These are phyloP conservation scores for Priceomyces castillae DNA, from an alignment of 805 yeast genomes.

Conservation along the genomic window DNA sequence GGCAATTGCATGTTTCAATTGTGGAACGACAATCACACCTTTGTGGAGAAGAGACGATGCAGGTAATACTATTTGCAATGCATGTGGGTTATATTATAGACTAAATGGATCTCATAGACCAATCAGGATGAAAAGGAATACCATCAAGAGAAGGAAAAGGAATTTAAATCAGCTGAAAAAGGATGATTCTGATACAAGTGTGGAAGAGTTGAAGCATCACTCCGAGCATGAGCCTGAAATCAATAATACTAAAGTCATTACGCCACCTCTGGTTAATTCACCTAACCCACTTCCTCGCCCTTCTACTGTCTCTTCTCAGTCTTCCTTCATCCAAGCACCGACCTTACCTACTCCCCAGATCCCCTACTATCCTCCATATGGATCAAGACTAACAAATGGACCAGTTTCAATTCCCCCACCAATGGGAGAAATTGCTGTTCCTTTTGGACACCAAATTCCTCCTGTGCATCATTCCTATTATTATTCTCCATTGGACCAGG, in stretches of 20 bases:
- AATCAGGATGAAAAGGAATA: conserved; percentile 64
- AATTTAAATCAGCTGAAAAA: conserved; percentile 14
- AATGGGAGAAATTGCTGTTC: conserved; percentile 23
- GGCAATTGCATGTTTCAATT: conserved; percentile 77
- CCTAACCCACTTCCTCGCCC: neutral
- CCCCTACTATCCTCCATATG: conserved; percentile 34
- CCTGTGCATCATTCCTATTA: neutral
- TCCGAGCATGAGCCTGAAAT: neutral
- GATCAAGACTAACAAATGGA: conserved; percentile 37
- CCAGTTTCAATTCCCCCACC: conserved; percentile 45
- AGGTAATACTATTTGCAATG: conserved; percentile 84
- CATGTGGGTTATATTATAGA: conserved; percentile 77
- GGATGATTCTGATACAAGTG: conserved; percentile 5
- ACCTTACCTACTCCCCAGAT: conserved; percentile 9
- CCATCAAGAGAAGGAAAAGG: conserved; percentile 74
- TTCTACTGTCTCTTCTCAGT: conserved; percentile 7
- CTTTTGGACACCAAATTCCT: conserved; percentile 1
- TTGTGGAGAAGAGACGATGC: conserved; percentile 80
- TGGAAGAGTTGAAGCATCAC: neutral
- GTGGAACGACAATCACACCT: conserved; percentile 83
- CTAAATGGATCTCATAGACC: conserved; percentile 80
- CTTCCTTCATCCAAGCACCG: conserved; percentile 8
- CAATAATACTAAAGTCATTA: neutral
- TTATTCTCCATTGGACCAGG: conserved; percentile 2
- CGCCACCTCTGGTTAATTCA: neutral